A percentile compares a stretch with the other conserved stretches of the same genome.
These are phyloP conservation scores for Teratosphaeria gauchensis DNA, from an alignment of 2,329 filamentous ascomycete species.

Conservation along the genomic window DNA sequence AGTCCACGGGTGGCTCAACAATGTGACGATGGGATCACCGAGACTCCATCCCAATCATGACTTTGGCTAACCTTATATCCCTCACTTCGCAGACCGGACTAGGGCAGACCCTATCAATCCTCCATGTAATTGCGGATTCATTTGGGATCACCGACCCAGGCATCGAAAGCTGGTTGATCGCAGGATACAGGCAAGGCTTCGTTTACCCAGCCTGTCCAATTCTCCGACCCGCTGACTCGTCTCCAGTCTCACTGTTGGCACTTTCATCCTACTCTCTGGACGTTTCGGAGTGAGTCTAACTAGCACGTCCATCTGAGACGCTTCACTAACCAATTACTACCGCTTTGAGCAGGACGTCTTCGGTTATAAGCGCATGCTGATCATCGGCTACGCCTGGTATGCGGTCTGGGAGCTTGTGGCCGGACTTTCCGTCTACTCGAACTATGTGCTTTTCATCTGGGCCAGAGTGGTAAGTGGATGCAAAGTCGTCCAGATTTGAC, in stretches of 20 bases:
- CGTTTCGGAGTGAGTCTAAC: conserved; percentile 22
- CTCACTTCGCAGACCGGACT: conserved; percentile 12
- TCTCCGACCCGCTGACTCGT: too few relatives aligned
- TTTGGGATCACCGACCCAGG: conserved; percentile 38
- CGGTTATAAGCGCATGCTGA: conserved; percentile 43
- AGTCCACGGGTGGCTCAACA: too few relatives aligned
- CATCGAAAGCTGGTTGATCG: conserved; percentile 36
- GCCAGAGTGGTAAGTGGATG: conserved; percentile 15
- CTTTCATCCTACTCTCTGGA: neutral
- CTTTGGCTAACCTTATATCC: neutral
- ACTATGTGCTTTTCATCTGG: conserved; percentile 29
- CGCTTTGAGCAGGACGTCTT: conserved; percentile 24
- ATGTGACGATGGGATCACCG: too few relatives aligned
- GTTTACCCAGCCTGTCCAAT: too few relatives aligned
- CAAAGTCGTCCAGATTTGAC: neutral
- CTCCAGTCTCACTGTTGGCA: neutral
- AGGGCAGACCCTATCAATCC: conserved; percentile 16
- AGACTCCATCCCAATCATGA: neutral
- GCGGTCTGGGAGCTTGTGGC: conserved; percentile 40
- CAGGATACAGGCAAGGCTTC: conserved; percentile 22
- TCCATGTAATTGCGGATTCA: conserved; percentile 42
- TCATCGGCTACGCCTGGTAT: conserved; percentile 43
- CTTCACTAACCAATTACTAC: too few relatives aligned
- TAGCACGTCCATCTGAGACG: too few relatives aligned
- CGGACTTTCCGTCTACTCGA: conserved; percentile 32